Base-by-base conservation (phyloP, 768 basidiomycete species). In the Kwoniella sp. region DNA sequence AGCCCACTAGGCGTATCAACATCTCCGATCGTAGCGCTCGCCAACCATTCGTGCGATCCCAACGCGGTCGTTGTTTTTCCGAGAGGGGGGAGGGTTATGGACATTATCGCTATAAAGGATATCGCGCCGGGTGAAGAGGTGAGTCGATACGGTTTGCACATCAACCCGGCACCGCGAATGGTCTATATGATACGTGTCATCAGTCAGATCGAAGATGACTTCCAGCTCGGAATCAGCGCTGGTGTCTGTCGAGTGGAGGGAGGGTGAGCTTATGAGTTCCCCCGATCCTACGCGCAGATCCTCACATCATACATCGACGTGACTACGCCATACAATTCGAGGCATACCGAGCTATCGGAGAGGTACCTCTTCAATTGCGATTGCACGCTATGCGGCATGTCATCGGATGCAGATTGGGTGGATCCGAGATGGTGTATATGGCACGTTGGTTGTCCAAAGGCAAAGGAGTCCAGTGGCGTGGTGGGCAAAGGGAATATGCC, bases 21-120 rank as follows among this genome's bases (percentile, higher is more conserved):
- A 15, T 90, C 91, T 0, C 93, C 94, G 0, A 73, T 86, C 0
- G 82, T 89, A 3, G 93, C 93, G 0, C 83, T 96, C 12, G 85
- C 90, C 62, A 96, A 96, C 74, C 93, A 97, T 75, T 79, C 81
- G 0, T 80, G 80, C 55, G 69, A 65, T 11, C 77, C 79, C 23
- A 94, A 96, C 74, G 92, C 90, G 0, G 91, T 89, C 31, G 86
- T 94, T n/a, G 91, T 97, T 2, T 97, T 95, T 75, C 93, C 94
- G 55, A 83, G 86, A 3, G 77, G 84, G 2, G 73, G 70, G 8
- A 58, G 57, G 38, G 69, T 58, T 1, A 86, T 93, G 86, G 86
- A 90, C 38, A 84, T 96, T 12, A 80, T 93, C 13, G 87, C 89
- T 0, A 79, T 97, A 28, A 85, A 85, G 56, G 82, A 86, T 15